These are phyloP conservation scores for Populus pruinosa DNA, from an alignment of 345 rosid genomes.

Conservation along the genomic window DNA sequence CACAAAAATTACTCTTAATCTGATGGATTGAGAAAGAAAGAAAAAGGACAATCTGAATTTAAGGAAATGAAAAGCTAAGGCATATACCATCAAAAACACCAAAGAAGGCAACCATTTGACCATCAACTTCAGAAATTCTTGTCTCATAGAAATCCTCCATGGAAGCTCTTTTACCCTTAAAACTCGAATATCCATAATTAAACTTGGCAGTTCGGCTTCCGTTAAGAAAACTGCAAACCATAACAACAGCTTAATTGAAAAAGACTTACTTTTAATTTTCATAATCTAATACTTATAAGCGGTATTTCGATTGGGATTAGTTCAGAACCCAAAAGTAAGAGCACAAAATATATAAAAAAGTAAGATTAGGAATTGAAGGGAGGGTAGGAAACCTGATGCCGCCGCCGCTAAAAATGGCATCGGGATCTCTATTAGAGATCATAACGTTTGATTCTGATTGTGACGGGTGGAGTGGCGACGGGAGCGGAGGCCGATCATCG, in stretches of 20 bases:
- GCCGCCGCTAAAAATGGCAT: conserved; percentile 45
- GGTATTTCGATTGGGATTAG: background rate
- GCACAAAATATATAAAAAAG: background rate
- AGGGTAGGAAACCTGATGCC: conserved; percentile 36
- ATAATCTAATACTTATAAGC: background rate
- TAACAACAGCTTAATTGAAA: background rate
- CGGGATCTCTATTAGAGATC: conserved; percentile 30
- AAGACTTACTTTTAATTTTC: background rate
- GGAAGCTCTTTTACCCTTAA: conserved; percentile 56
- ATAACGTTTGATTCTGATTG: conserved; percentile 5
- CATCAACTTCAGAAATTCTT: conserved; percentile 50
- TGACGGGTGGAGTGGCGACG: background rate
- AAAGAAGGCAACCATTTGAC: conserved; percentile 55
- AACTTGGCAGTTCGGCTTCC: conserved; percentile 31
- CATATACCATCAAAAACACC: conserved; percentile 61
- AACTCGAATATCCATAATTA: conserved; percentile 59
- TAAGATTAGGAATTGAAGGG: background rate
- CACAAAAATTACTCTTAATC: background rate
- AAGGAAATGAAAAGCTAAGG: background rate
- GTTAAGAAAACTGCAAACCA: conserved; percentile 29
- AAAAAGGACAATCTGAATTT: background rate
- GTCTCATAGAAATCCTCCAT: conserved; percentile 69
- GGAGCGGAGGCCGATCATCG: conserved; percentile 2
- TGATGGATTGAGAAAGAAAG: background rate
- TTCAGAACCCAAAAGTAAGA: background rate